Base-by-base conservation (phyloP, 768 basidiomycete genomes). In the Wakefieldia striispora region DNA sequence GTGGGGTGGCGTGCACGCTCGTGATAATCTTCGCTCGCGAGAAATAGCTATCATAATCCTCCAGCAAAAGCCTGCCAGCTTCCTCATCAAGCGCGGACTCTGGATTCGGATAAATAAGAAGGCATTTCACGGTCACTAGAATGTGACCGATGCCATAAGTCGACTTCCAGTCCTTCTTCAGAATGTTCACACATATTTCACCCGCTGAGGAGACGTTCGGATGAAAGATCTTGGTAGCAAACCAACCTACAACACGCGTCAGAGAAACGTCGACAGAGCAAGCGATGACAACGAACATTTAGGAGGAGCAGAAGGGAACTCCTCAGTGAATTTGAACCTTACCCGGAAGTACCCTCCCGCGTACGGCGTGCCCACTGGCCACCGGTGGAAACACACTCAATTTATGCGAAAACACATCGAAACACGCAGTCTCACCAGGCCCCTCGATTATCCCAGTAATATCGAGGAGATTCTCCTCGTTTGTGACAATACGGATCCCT, bases 141-240 rank as follows among this genome's bases (percentile, higher is more conserved):
- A 95, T 95, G 66, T 95, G 91, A 13, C 76, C 82, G 26, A 98
- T 92, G 42, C 95, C 95, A 60, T 91, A 95, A 12, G 84, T 80
- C 20, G 89, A 79, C 66, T 93, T 88, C 95, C 95, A 97, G 61
- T 95, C 93, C 68, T 97, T 95, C 78, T 97, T 97, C 21, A 97
- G 73, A 7, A 94, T 97, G 72, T 95, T 95, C 13, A 97, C 94
- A 66, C 94, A 97, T 58, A 97, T 97, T 70, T 97, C 94, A 14
- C 94, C 94, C 0, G 80, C 68, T 29, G 80, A 77, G 0, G 93
- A 95, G 35, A 98, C 92, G 60, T 98, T 98, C 0, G 95, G 95
- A 61, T 97, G 95, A 70, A 97, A 97, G 49, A 98, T 95, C 74
- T 95, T 97, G 43, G 95, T 97, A 13, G 79, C 73, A 57, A 97